Percentiles rank a stretch among this genome's conserved stretches.
These are phyloP conservation scores for Saururus chinensis DNA, from an alignment of 164 flowering plant species.

Conservation along the genomic window DNA sequence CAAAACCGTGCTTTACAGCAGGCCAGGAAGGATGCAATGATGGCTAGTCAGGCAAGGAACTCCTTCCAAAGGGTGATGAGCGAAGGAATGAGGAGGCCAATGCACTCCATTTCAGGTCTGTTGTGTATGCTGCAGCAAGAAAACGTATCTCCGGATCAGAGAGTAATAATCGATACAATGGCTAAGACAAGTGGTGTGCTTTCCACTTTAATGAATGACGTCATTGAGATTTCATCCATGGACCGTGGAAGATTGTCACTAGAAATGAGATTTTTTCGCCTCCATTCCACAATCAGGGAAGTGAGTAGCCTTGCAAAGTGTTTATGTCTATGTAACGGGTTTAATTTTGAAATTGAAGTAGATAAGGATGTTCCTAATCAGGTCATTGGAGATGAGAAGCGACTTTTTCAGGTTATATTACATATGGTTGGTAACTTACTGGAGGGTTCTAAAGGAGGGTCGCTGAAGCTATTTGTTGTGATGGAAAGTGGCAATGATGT, in stretches of 20 bases:
- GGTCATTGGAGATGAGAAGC: slow-evolving; percentile 75
- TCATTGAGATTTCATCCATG: slow-evolving; percentile 54
- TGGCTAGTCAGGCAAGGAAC: slow-evolving; percentile 87
- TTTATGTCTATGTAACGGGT: slow-evolving; percentile 48
- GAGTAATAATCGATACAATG: slow-evolving; percentile 55
- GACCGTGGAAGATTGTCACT: slow-evolving; percentile 49
- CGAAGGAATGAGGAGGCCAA: slow-evolving; percentile 77
- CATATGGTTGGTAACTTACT: slow-evolving; percentile 82
- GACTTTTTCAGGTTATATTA: slow-evolving; percentile 84
- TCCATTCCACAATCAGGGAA: slow-evolving; percentile 67
- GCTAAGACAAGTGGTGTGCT: slow-evolving; percentile 58
- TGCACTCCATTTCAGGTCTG: slow-evolving; percentile 86
- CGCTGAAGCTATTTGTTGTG: slow-evolving; percentile 28
- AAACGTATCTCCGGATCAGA: slow-evolving; percentile 38
- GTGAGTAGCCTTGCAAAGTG: slow-evolving; percentile 77
- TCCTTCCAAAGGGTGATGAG: slow-evolving; percentile 89
- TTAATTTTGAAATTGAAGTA: slow-evolving; percentile 44
- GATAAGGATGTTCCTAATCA: slow-evolving; percentile 51
- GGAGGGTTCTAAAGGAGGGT: slow-evolving; percentile 31
- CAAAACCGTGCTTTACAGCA: slow-evolving; percentile 78
- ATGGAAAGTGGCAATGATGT: slow-evolving; percentile 37
- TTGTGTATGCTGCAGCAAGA: slow-evolving; percentile 66
- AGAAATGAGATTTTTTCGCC: slow-evolving; percentile 46
- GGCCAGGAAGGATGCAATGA: slow-evolving; percentile 67
- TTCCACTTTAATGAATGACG: slow-evolving; percentile 68